Evolutionary conservation across 2,329 filamentous ascomycete genomes (phyloP), one percentile per base, ranked within the genome.

Genomic region (Tolypocladium tropicale): DNA sequence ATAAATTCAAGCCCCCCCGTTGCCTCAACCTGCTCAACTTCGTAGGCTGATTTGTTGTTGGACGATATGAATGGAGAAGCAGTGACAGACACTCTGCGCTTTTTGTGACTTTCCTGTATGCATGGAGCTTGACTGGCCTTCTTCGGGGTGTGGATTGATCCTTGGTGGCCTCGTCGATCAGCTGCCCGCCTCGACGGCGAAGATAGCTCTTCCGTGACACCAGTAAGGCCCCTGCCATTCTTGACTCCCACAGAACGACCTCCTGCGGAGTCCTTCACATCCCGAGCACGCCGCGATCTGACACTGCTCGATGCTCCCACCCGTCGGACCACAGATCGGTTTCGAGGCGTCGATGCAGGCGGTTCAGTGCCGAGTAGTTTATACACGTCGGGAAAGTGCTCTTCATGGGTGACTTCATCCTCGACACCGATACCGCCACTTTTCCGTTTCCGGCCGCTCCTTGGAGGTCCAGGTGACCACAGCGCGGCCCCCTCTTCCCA

Each of bases 381-480:
- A 59, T 78, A 75, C 9, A 84, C 76, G 59, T 84, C 80, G 0
- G 78, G 79, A 50, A 81, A 83, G 21, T 78, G 74, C 36, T 76
- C 75, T 16, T 75, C 66, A 4, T 72, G 68, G 18, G 65, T 68
- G 16, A 66, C 64, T 14, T 70, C 66, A 30, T 66, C 63, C 57
- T 68, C 72, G 58, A 63, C 72, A 28, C 28, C 46, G 28, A 78
- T 76, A 11, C 80, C 76, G 28, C 68, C 69, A 58, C 78, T 80
- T 63, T 82, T 82, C 58, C 78, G 68, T 65, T 82, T 83, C 65
- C 76, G 79, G 21, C 70, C 70, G 50, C 72, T 71, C 49, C 67
- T 74, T 1, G 70, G 59, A 11, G 65, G 53, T 6, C 72, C 72
- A 32, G 73, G 70, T 1, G 73, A 66, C 52, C 74, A 71, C 23